phyloP scores from a whole-genome alignment of 495 filamentous ascomycete genomes.

The Tuber umbilicatum region DNA sequence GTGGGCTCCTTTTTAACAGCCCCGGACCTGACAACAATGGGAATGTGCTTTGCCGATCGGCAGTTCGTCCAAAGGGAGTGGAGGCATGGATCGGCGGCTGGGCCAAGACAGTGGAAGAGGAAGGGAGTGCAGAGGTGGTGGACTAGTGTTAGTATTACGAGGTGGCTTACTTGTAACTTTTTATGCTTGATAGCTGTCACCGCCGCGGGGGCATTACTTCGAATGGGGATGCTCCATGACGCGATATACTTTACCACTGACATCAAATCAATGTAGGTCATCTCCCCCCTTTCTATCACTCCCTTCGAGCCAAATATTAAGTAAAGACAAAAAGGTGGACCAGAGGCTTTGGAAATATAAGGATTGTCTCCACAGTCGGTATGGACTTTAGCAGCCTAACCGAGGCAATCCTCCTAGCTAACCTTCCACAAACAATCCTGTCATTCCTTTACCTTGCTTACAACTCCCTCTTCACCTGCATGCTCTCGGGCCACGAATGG shows the following conservation, averaged over 20 bases:
- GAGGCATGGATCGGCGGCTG: background rate
- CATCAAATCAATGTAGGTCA: background rate
- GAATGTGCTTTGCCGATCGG: background rate
- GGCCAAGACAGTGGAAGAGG: background rate
- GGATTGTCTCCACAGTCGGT: background rate
- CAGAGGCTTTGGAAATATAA: constrained; percentile 11
- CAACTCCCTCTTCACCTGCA: background rate
- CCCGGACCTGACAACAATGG: constrained; percentile 10
- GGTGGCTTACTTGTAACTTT: constrained; percentile 7
- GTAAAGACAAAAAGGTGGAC: background rate
- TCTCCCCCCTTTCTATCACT: background rate
- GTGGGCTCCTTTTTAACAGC: constrained; percentile 12
- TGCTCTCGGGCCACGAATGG: no score
- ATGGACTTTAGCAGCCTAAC: constrained; percentile 28
- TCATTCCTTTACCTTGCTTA: constrained; percentile 36
- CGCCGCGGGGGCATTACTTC: background rate
- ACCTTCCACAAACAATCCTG: constrained; percentile 47
- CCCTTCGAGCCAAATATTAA: rapidly evolving
- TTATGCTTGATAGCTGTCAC: background rate
- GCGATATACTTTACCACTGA: background rate
- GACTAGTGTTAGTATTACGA: background rate
- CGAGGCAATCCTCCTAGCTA: constrained; percentile 10
- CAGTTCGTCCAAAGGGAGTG: background rate
- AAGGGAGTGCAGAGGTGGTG: background rate
- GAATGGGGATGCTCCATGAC: background rate